Evolutionary conservation across 2,329 filamentous ascomycete species (phyloP), one percentile per base, ranked within the genome.

Genomic region (Alternaria sp.): DNA sequence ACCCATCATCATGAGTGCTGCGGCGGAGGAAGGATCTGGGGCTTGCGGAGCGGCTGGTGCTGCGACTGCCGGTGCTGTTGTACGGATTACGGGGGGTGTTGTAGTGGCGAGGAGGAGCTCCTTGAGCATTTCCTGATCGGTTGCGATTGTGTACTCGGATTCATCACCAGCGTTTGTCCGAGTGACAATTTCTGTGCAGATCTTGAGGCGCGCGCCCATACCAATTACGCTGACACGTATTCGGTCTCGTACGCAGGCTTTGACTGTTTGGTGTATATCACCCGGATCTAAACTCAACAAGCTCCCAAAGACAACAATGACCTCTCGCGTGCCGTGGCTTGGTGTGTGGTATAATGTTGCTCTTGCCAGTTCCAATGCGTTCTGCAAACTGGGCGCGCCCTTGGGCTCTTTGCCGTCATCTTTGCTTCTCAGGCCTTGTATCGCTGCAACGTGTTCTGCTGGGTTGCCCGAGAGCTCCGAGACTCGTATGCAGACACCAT

Each of bases 391-490:
- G 1, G 83, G 82, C 40, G 81, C 81, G 22, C 83, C 83, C 62
- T 83, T 83, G 0, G 83, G 82, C 59, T 85, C 83, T 27, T 79
- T 81, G 86, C 14, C 91, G 87, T 74, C 94, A 88, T 72, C 87
- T 82, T 72, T 88, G 80, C 65, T 72, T 10, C 86, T 86, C 68
- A 94, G 84, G 1, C 82, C 85, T 73, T 90, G 86, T 60, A 99
- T 85, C 54, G 89, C 90, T 65, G 90, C 87, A 58, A 97, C 87
- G 77, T 98, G 95, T 62, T 96, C 92, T 9, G 90, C 90, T 3
- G 94, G 93, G 74, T 97, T 97, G 10, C 95, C 95, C 57, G 91
- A 91, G 84, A 98, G 90, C 74, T 97, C 92, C 74, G 91, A 95
- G 65, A 99, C 87, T 40, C 92, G 85, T 25, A 96, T 84, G 2